Evolutionary conservation across 2,329 filamentous ascomycete genomes (phyloP), one percentile per base, ranked within the genome.

Genomic region (Cytospora paraplurivora): DNA sequence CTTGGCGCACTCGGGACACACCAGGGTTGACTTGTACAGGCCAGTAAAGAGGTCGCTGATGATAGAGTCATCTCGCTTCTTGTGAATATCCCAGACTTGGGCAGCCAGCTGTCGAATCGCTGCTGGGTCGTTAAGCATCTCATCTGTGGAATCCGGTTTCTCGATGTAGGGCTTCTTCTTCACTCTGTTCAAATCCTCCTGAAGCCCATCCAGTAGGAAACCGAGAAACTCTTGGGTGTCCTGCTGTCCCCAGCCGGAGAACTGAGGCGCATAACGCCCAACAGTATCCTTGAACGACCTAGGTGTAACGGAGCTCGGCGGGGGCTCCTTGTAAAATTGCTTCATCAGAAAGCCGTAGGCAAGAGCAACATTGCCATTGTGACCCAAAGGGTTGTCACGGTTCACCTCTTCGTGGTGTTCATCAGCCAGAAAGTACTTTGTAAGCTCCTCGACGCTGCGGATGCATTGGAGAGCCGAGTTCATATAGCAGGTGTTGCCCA

Each of bases 401-500:
- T 99, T 99, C 68, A 98, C 83, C 71, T 99, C 94, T 58, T 82
- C 79, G 70, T 89, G 86, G 76, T 91, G 93, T 66, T 88, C 84
- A 64, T 88, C 84, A 57, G 85, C 82, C 56, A 97, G 76, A 76
- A 99, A 98, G 76, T 97, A 99, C 71, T 93, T 88, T 6, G 92
- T 94, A 67, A 99, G 79, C 76, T 99, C 95, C 72, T 97, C 92
- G 0, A 97, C 93, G 70, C 92, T 96, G 57, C 94, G 88, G 58
- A 99, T 86, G 74, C 95, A 99, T 74, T 99, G 95, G 61, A 98
- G 81, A 11, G 95, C 95, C 27, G 94, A 97, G 76, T 98, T 98
- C 93, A 98, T 97, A 78, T 99, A 99, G 77, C 95, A 99, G 0
- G 95, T 98, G 72, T 99, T 99, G 56, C 95, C 95, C 15, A 99